Percentiles rank a stretch among this genome's conserved stretches.
These are phyloP conservation scores for Penicillium diatomitis DNA, from an alignment of 495 filamentous ascomycete genomes.

Conservation along the genomic window DNA sequence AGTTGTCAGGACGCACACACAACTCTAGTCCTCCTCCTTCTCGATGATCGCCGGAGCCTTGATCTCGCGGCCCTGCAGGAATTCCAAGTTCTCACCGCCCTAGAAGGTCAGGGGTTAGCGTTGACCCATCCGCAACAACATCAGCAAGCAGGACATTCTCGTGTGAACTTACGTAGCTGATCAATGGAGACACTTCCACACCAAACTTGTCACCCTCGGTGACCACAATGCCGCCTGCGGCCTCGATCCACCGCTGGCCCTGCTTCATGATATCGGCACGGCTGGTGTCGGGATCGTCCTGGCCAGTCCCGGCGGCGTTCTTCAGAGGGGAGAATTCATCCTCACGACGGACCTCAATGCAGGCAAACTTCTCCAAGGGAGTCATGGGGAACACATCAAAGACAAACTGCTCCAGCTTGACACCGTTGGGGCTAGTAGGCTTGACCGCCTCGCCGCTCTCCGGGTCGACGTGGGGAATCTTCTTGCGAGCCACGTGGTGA, in stretches of 20 bases:
- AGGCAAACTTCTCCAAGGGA: constrained; percentile 80
- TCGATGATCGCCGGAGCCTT: constrained; percentile 70
- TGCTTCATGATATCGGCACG: constrained; percentile 81
- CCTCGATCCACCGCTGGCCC: constrained; percentile 74
- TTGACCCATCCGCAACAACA: not conserved
- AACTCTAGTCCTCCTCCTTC: constrained; percentile 45
- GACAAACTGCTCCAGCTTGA: constrained; percentile 98
- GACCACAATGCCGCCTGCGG: constrained; percentile 65
- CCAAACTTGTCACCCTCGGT: constrained; percentile 60
- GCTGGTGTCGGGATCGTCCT: constrained; percentile 93
- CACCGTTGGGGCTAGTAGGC: constrained; percentile 88
- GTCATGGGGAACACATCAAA: constrained; percentile 97
- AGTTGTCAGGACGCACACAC: not conserved
- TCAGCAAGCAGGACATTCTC: not conserved
- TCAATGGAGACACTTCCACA: constrained; percentile 84
- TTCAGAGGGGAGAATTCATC: constrained; percentile 98
- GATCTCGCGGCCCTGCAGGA: constrained; percentile 63
- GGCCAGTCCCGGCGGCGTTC: constrained; percentile 82
- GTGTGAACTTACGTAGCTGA: constrained; percentile 77
- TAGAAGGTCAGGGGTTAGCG: constrained; percentile 33
- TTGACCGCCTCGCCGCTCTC: constrained; percentile 71
- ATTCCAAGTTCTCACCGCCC: constrained; percentile 86
- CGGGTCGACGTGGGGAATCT: constrained; percentile 81
- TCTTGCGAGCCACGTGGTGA: constrained; percentile 95
- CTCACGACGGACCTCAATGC: constrained; percentile 89